Conservation (phyloP, 352 stramenopile species). For the Phytophthora europaea region DNA sequence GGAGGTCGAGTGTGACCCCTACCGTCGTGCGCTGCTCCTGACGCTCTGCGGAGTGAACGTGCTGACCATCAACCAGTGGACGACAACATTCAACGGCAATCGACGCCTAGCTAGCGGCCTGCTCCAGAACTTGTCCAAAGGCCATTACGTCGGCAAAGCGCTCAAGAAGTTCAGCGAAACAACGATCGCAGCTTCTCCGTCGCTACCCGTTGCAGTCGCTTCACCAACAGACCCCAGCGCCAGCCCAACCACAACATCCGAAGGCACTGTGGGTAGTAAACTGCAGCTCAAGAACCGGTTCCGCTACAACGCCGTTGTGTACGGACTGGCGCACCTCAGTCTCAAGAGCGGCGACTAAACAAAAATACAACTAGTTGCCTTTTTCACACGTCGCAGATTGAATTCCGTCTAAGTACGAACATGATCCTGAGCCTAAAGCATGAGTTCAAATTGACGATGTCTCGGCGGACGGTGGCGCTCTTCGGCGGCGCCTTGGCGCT, state of each 20-base stretch:
- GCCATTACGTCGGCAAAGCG: constrained; percentile 68
- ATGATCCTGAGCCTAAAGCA: not conserved
- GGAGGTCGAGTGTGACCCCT: constrained; percentile 72
- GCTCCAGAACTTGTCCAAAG: constrained; percentile 58
- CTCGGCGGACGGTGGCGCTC: constrained; percentile 40
- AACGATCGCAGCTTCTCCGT: constrained; percentile 20
- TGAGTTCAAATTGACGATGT: constrained; percentile 20
- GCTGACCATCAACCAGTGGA: constrained; percentile 85
- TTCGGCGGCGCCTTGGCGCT: constrained; percentile 66
- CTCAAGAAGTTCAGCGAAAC: constrained; percentile 64
- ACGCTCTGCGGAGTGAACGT: constrained; percentile 83
- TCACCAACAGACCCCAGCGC: constrained; percentile 1
- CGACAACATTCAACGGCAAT: constrained; percentile 83
- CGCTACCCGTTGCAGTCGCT: not conserved
- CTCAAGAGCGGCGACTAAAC: constrained; percentile 59
- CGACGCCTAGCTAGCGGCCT: constrained; percentile 63
- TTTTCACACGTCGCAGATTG: constrained; percentile 34
- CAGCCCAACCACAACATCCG: not conserved
- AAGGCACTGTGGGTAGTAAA: constrained; percentile 14
- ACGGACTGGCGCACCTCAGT: constrained; percentile 65
- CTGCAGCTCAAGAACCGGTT: constrained; percentile 77
- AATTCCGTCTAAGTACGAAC: constrained; percentile 23
- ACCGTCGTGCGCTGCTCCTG: constrained; percentile 72
- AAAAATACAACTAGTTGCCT: constrained; percentile 7
- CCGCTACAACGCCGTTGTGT: constrained; percentile 77